Evolutionary conservation across 2,329 filamentous ascomycete genomes (phyloP).

Genomic region (Chrysoporthe deuterocubensis): DNA sequence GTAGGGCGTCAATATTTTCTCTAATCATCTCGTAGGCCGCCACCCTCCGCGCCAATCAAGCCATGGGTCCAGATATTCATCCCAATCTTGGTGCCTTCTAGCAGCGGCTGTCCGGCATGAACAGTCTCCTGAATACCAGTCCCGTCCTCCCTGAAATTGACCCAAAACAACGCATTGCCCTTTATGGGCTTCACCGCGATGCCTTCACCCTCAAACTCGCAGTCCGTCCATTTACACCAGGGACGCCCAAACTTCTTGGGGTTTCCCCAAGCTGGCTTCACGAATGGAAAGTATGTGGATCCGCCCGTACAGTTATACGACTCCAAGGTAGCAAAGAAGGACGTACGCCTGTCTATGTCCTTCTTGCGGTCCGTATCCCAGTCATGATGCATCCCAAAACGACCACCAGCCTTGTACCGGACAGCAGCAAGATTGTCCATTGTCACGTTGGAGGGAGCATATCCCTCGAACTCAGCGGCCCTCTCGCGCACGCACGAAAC

Average conservation of each 20-base stretch:
- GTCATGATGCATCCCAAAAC: slow-evolving; percentile 6
- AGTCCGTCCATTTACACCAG: neutral
- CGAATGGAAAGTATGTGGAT: slow-evolving; percentile 3
- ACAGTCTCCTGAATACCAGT: neutral
- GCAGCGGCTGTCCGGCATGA: slow-evolving; percentile 6
- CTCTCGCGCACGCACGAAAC: slow-evolving; percentile 1
- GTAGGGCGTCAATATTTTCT: no score
- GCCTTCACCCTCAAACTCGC: neutral
- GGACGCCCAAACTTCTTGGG: neutral
- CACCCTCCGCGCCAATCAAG: slow-evolving; percentile 2
- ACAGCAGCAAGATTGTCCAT: neutral
- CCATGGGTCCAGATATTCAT: slow-evolving; percentile 61
- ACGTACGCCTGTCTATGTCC: slow-evolving; percentile 3
- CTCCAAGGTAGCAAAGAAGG: slow-evolving; percentile 5
- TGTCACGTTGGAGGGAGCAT: neutral
- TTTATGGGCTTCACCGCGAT: neutral
- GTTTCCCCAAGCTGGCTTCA: neutral
- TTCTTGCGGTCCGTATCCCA: slow-evolving; percentile 5
- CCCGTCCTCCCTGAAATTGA: neutral
- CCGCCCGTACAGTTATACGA: neutral
- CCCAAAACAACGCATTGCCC: slow-evolving; percentile 5
- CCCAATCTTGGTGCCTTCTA: slow-evolving; percentile 55
- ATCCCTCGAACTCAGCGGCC: slow-evolving; percentile 1
- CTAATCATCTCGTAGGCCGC: slow-evolving; percentile 2
- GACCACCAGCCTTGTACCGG: neutral